These are phyloP conservation scores for Tuber borchii DNA, from an alignment of 495 filamentous ascomycete genomes.

Conservation along the genomic window DNA sequence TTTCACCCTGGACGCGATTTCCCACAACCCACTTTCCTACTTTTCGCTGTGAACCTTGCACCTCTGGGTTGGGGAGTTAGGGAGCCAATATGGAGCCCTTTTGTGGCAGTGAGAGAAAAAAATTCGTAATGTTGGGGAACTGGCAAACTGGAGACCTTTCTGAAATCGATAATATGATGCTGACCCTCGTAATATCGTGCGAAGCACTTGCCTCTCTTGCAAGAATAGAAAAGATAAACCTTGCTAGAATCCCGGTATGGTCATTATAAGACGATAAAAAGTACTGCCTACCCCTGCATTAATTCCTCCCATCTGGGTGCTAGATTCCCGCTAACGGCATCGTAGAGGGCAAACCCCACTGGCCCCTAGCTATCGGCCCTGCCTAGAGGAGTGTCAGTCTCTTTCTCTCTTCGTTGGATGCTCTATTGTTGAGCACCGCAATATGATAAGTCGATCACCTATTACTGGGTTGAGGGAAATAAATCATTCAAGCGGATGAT, in stretches of 20 bases:
- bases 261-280: not conserved
- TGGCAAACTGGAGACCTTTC: no score
- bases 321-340: not conserved
- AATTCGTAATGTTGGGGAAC: no score
- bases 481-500: not conserved
- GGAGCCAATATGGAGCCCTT: no score
- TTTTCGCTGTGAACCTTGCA: no score
- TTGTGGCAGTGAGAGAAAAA: no score
- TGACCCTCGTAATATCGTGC: not conserved
- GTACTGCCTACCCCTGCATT: not conserved
- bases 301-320: not conserved
- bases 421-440: not conserved
- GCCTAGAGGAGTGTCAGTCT: not conserved
- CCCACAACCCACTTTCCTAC: no score
- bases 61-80: no score
- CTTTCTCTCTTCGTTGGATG: not conserved
- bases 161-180: not conserved
- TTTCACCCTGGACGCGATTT: no score
- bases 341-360: not conserved
- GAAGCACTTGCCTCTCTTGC: not conserved
- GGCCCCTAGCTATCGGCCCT: not conserved
- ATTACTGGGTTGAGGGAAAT: not conserved
- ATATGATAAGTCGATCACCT: not conserved
- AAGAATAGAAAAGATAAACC: not conserved
- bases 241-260: not conserved